These are phyloP conservation scores for Eucalyptus microcorys DNA, from an alignment of 345 rosid species.

Conservation along the genomic window DNA sequence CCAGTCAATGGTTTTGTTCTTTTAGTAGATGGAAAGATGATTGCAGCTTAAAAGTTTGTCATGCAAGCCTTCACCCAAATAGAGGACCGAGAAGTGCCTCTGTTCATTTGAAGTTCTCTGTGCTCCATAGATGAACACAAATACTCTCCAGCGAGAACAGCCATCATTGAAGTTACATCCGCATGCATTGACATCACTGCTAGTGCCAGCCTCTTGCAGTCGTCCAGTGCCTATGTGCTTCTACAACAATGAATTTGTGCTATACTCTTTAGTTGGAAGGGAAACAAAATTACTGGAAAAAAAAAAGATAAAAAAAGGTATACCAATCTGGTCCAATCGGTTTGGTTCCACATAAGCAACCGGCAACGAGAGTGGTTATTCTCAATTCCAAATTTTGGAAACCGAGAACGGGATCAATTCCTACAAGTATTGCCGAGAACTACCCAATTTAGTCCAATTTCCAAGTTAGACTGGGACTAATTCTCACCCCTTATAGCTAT, in stretches of 20 bases:
- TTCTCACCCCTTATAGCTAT: not conserved
- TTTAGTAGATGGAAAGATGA: too few species aligned
- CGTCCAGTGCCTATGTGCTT: not conserved
- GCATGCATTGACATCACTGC: not conserved
- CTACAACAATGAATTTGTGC: not conserved
- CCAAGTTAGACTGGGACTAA: rapidly evolving
- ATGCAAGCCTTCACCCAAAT: not conserved
- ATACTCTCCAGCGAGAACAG: not conserved
- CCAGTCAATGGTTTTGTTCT: too few species aligned
- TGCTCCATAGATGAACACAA: not conserved
- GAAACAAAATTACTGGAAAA: not conserved
- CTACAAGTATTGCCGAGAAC: not conserved
- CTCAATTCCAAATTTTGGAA: not conserved
- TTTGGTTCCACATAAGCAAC: not conserved
- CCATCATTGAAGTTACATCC: not conserved
- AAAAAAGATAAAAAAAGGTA: not conserved
- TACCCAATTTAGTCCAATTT: rapidly evolving
- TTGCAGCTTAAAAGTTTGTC: too few species aligned
- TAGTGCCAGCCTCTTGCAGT: not conserved
- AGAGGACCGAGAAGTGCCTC: not conserved
- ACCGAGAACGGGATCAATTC: not conserved
- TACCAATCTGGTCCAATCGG: rapidly evolving
- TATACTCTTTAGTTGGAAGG: not conserved
- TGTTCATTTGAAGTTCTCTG: not conserved
- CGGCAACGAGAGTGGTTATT: rapidly evolving